Percentiles rank a stretch among this genome's conserved stretches.
Conservation (phyloP, 1,284 basidiomycete species). For the Apiotrichum domesticum region DNA sequence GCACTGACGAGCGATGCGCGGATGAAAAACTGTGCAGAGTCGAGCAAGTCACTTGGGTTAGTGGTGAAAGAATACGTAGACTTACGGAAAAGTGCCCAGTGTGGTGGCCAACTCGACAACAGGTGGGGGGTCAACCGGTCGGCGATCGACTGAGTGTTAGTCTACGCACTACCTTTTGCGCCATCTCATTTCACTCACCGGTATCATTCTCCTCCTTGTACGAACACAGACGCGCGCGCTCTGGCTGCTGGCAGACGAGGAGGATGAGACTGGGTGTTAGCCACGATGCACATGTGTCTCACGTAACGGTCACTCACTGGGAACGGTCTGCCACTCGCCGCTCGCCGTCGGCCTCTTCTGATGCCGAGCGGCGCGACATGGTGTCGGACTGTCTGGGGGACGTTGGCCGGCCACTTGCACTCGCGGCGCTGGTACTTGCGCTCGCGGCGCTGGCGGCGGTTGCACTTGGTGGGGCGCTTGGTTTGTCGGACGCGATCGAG, state of each 20-base stretch:
- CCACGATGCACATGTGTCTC: background rate
- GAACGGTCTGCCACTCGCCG: background rate
- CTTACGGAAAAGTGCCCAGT: conserved; percentile 13
- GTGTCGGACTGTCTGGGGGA: background rate
- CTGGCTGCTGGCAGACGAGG: conserved; percentile 44
- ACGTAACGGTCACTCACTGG: background rate
- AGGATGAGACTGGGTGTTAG: conserved; percentile 13
- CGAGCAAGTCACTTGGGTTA: conserved; percentile 22
- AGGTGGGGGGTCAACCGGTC: conserved; percentile 48
- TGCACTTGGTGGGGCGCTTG: background rate
- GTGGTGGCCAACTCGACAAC: conserved; percentile 37
- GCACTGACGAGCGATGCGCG: conserved; percentile 36
- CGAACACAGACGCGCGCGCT: conserved; percentile 44
- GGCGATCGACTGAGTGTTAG: conserved; percentile 33
- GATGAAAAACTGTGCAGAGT: conserved; percentile 38
- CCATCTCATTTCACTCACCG: conserved; percentile 29
- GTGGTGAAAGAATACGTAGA: background rate
- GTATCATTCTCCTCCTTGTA: conserved; percentile 50
- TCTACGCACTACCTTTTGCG: no score
- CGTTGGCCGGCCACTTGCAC: background rate
- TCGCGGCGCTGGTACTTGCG: no score
- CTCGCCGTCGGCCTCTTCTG: background rate
- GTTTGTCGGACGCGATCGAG: background rate
- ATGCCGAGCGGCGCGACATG: background rate
- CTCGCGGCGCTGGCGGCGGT: background rate